Evolutionary conservation across 345 rosid genomes (phyloP).

Genomic region (Euphorbia peplus): DNA sequence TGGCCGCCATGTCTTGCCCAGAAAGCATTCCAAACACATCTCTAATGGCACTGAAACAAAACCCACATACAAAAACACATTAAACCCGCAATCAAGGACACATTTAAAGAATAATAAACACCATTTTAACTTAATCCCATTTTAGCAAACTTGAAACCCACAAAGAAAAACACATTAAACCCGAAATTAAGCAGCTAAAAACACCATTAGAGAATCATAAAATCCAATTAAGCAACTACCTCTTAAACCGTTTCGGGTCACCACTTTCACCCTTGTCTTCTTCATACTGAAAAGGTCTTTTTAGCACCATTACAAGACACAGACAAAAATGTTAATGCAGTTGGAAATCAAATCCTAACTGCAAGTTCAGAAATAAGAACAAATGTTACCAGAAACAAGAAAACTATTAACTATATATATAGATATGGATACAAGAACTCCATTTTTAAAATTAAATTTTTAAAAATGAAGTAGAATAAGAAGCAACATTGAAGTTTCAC

Average conservation of each 20-base stretch:
- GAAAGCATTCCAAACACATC: slow-evolving; percentile 39
- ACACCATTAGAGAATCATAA: not conserved
- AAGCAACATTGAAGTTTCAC: slow-evolving; percentile 23
- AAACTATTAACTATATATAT: not conserved
- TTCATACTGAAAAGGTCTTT: slow-evolving; percentile 30
- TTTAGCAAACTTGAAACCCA: slow-evolving; percentile 15
- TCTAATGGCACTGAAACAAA: slow-evolving; percentile 38
- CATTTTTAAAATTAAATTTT: no score
- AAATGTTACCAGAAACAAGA: not conserved
- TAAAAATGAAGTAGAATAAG: not conserved
- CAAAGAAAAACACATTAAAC: slow-evolving; percentile 7
- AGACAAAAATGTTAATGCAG: slow-evolving; percentile 11
- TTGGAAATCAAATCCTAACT: not conserved
- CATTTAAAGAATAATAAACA: not conserved
- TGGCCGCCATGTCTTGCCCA: slow-evolving; percentile 22
- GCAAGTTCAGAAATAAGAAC: not conserved
- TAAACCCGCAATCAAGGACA: not conserved
- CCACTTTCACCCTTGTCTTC: slow-evolving; percentile 26
- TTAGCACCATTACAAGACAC: slow-evolving; percentile 22
- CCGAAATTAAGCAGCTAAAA: not conserved
- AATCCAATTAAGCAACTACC: slow-evolving; percentile 13
- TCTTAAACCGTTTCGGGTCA: slow-evolving; percentile 28
- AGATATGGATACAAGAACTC: no score
- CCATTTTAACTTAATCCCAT: not conserved
- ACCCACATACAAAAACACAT: slow-evolving; percentile 4